Percentiles rank a stretch among this genome's conserved stretches.
These are phyloP conservation scores for Rhizophagus sp. DNA, from an alignment of 192 early-diverging fungal species.

Conservation along the genomic window DNA sequence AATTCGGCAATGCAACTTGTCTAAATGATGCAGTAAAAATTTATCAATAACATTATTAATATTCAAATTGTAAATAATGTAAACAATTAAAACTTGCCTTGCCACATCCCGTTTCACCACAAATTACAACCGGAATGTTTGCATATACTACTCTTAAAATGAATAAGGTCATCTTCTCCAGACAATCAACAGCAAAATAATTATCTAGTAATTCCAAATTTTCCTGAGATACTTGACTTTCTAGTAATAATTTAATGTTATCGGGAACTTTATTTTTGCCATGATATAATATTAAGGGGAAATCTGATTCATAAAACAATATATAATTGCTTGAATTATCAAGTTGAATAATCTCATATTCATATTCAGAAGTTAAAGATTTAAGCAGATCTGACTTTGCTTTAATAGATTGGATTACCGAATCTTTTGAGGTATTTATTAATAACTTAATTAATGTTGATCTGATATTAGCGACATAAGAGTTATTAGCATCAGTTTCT, in stretches of 20 bases:
- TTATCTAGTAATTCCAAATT: not conserved
- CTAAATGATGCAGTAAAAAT: not conserved
- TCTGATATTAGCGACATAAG: not conserved
- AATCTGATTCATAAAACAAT: not conserved
- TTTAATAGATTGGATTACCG: not conserved
- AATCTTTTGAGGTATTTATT: conserved; percentile 3
- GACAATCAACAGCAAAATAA: conserved; percentile 1
- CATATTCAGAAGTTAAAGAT: not conserved
- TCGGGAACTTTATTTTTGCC: not conserved
- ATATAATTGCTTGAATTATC: not conserved
- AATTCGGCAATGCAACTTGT: not conserved
- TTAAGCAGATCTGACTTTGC: not conserved
- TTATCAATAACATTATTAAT: not conserved
- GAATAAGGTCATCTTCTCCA: not conserved
- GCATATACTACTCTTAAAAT: not conserved
- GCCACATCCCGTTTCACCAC: no score
- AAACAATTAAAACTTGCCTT: not conserved
- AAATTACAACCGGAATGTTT: conserved; percentile 2
- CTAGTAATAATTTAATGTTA: not conserved
- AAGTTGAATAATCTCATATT: not conserved
- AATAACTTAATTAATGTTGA: conserved; percentile 14
- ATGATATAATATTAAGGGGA: not conserved
- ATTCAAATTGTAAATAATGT: not conserved
- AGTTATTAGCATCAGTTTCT: no score
- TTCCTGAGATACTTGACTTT: not conserved